Evolutionary conservation across 208 protist genomes (phyloP).

Genomic region (Wallacemonas sp.): DNA sequence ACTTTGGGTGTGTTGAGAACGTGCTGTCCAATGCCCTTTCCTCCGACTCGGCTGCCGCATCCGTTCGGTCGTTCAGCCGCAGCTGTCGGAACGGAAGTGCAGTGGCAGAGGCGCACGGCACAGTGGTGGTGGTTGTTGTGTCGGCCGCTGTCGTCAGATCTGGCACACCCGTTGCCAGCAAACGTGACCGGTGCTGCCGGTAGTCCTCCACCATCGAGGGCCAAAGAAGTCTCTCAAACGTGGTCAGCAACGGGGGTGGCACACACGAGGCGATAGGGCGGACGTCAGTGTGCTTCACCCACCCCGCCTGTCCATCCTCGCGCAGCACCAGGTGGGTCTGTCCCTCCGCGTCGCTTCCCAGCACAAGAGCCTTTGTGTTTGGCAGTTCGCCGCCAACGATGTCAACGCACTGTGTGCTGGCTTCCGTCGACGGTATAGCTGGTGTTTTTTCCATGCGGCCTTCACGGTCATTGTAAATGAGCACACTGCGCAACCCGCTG

Average conservation of each 20-base stretch:
- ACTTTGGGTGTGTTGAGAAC: background rate
- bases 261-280: background rate
- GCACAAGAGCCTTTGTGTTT: background rate
- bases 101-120: background rate
- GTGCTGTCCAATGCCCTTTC: too few species aligned
- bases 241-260: background rate
- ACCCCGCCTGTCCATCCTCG: background rate
- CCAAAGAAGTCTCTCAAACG: constrained; percentile 2
- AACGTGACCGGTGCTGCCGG: background rate
- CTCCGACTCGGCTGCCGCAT: too few species aligned
- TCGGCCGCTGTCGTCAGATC: background rate
- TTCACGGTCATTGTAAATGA: constrained; percentile 37
- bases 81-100: background rate
- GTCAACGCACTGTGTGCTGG: background rate
- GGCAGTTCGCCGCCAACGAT: background rate
- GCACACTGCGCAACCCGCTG: constrained; percentile 51
- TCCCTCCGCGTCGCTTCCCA: background rate
- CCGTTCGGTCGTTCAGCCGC: too few species aligned
- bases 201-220: background rate
- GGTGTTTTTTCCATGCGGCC: constrained; percentile 6
- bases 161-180: background rate
- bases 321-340: background rate
- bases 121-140: background rate
- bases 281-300: background rate
- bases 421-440: background rate